Conservation (phyloP, 176 grass and related monocot species). For the Pontederia crassipes region DNA sequence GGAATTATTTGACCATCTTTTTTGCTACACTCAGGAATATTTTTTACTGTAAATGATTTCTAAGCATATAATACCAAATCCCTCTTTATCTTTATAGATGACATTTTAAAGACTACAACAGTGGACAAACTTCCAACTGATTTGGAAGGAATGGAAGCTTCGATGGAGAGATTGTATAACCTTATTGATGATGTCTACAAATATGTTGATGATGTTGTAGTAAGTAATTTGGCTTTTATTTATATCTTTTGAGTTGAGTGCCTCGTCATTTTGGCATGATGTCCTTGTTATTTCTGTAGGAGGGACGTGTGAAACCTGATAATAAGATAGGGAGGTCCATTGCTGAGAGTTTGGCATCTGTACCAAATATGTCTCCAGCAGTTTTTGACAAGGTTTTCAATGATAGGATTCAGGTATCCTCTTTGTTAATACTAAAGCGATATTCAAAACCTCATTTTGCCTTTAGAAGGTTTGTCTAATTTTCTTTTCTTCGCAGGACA, state of each 20-base stretch:
- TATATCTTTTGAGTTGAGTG: not conserved
- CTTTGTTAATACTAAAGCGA: not conserved
- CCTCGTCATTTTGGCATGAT: constrained; percentile 5
- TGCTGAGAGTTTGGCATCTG: constrained; percentile 50
- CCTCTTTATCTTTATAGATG: constrained; percentile 33
- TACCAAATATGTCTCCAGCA: constrained; percentile 62
- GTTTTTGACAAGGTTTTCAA: constrained; percentile 89
- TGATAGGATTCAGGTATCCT: constrained; percentile 73
- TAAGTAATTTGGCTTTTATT: constrained; percentile 13
- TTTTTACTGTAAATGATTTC: not conserved
- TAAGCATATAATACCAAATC: not conserved
- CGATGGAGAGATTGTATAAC: constrained; percentile 61
- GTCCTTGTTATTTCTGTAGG: constrained; percentile 16
- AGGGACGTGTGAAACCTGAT: constrained; percentile 50
- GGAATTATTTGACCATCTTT: not conserved
- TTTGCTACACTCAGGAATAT: not conserved
- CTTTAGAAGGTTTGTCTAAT: not conserved
- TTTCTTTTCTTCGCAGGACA: constrained; percentile 43
- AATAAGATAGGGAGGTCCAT: constrained; percentile 68
- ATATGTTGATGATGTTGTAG: constrained; percentile 91
- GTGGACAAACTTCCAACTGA: constrained; percentile 91
- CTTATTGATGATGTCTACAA: constrained; percentile 89
- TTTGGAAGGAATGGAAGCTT: constrained; percentile 82
- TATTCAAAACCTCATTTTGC: not conserved
- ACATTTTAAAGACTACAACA: constrained; percentile 58